phyloP scores from a whole-genome alignment of 805 yeast genomes.

The Phaffomyces thermotolerans region DNA sequence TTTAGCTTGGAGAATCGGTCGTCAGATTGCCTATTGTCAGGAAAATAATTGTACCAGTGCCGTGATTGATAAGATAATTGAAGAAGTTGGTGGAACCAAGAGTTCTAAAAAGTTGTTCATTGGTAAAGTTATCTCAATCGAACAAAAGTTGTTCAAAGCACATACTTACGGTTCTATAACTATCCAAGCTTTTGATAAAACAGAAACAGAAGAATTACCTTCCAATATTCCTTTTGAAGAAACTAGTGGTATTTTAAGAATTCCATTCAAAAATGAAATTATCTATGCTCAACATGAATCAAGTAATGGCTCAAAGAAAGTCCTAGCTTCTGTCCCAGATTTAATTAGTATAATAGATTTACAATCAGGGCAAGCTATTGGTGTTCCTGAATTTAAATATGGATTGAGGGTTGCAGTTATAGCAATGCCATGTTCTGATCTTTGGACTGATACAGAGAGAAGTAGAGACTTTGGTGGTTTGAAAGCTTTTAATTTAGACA shows the following conservation, averaged over 20 bases:
- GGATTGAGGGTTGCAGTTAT: constrained; percentile 37
- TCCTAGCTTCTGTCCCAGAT: constrained; percentile 39
- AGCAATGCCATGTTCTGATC: constrained; percentile 27
- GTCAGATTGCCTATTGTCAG: constrained; percentile 28
- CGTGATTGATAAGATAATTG: constrained; percentile 1
- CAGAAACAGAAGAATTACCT: constrained; percentile 5
- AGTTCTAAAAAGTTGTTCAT: constrained; percentile 26
- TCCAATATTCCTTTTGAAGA: constrained; percentile 2
- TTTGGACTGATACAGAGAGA: constrained; percentile 31
- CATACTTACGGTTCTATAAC: constrained; percentile 39
- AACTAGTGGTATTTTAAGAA: constrained; percentile 17
- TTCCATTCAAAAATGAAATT: constrained; percentile 46
- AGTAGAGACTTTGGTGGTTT: constrained; percentile 35
- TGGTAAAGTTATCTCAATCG: constrained; percentile 40
- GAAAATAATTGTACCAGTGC: constrained; percentile 4
- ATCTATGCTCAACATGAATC: constrained; percentile 26
- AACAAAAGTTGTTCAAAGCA: constrained; percentile 34
- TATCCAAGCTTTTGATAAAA: constrained; percentile 20
- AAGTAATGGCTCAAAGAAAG: constrained; percentile 16
- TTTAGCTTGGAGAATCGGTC: constrained; percentile 43
- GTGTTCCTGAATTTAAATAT: constrained; percentile 42
- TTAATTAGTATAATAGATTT: constrained; percentile 36
- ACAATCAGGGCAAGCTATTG: constrained; percentile 41
- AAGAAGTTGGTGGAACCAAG: constrained; percentile 30
- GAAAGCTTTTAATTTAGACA: constrained; percentile 23